Conservation (phyloP, 305 asterid species). For the Euphrasia arctica region DNA sequence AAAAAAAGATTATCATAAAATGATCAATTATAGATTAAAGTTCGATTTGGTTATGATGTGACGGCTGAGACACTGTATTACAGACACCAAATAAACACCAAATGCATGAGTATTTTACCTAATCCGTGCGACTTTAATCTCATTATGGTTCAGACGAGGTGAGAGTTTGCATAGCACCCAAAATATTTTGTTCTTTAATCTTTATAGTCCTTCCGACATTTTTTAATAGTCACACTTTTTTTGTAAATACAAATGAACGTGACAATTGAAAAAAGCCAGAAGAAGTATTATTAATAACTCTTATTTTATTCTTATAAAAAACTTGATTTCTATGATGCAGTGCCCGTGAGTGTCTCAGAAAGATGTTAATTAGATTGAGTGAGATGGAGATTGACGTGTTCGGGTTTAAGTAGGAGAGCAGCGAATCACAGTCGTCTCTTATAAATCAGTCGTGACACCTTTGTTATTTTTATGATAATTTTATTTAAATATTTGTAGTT, state of each 20-base stretch:
- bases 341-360: conserved; percentile 71
- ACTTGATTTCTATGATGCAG: conserved; percentile 29
- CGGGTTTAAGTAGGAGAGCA: conserved; percentile 79
- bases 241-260: too few species aligned
- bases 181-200: too few species aligned
- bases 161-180: background rate
- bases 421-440: conserved; percentile 86
- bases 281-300: too few species aligned
- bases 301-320: background rate
- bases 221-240: too few species aligned
- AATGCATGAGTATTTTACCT: conserved; percentile 88
- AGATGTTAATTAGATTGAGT: conserved; percentile 54
- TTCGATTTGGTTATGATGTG: conserved; percentile 47
- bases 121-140: conserved; percentile 91
- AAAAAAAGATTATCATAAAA: too few species aligned
- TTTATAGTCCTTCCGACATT: too few species aligned
- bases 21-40: too few species aligned
- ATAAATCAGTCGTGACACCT: conserved; percentile 65
- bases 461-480: too few species aligned
- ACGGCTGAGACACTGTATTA: conserved; percentile 52
- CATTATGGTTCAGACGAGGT: conserved; percentile 97
- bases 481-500: too few species aligned
- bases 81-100: conserved; percentile 74
- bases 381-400: conserved; percentile 57
- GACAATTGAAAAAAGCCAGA: too few species aligned